Conservation (phyloP, 2,329 filamentous ascomycete species). For the Epicoccum sorghinum region DNA sequence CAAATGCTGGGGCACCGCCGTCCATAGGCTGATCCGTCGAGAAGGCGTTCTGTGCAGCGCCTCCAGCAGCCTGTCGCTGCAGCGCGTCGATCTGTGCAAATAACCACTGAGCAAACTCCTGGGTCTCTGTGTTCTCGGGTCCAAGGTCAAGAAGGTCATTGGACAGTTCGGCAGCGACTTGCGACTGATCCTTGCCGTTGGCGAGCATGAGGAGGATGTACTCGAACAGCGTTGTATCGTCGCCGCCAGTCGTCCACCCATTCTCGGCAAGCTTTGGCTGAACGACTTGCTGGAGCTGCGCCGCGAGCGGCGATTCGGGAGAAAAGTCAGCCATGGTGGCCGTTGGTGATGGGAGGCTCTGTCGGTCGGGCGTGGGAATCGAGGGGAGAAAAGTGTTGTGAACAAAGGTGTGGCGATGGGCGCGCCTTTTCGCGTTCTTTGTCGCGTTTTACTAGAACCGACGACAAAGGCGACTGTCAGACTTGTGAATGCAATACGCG, state of each 20-base stretch:
- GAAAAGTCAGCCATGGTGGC: conserved; percentile 74
- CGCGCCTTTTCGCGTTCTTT: conserved; percentile 29
- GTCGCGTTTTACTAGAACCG: conserved; percentile 5
- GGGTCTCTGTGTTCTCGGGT: conserved; percentile 80
- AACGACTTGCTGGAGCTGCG: conserved; percentile 80
- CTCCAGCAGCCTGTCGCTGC: conserved; percentile 64
- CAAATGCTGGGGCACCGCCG: conserved; percentile 32
- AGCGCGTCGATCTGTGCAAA: conserved; percentile 81
- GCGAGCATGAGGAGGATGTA: conserved; percentile 98
- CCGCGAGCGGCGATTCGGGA: conserved; percentile 80
- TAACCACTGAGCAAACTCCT: conserved; percentile 89
- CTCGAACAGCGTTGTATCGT: conserved; percentile 84
- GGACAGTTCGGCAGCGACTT: conserved; percentile 86
- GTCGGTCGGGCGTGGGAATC: conserved; percentile 18
- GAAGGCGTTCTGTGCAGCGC: conserved; percentile 34
- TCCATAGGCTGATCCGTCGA: conserved; percentile 32
- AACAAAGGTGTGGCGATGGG: conserved; percentile 32
- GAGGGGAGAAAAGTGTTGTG: conserved; percentile 17
- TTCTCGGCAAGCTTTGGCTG: conserved; percentile 91
- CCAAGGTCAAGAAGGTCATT: conserved; percentile 83
- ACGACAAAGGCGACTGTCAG: conserved; percentile 18
- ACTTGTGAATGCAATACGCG: conserved; percentile 21
- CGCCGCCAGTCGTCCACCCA: conserved; percentile 84
- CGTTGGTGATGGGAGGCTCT: conserved; percentile 2
- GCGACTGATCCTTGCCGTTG: conserved; percentile 89